These are phyloP conservation scores for Chrysoporthe deuterocubensis DNA, from an alignment of 2,329 filamentous ascomycete genomes.

Conservation along the genomic window DNA sequence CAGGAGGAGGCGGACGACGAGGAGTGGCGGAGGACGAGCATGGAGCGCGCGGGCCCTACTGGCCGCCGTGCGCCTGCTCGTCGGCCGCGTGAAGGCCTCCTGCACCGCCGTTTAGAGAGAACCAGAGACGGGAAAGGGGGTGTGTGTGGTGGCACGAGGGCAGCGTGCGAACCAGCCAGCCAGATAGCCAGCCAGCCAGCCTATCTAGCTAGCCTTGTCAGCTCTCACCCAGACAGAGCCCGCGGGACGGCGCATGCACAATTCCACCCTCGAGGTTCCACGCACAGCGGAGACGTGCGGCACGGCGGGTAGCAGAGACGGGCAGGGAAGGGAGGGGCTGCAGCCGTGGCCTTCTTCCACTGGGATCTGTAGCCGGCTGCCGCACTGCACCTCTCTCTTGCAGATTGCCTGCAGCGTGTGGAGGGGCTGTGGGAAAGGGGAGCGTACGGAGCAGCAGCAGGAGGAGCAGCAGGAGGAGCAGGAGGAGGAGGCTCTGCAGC, in stretches of 20 bases:
- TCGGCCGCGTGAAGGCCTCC: no score
- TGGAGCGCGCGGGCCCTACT: no score
- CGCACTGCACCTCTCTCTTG: not conserved
- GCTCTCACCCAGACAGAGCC: not conserved
- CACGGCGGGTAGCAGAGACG: conserved; percentile 23
- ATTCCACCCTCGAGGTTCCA: conserved; percentile 27
- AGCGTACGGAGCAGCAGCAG: not conserved
- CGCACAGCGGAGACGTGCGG: conserved; percentile 28
- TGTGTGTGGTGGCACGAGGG: not conserved
- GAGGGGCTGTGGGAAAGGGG: not conserved
- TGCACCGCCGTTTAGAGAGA: no score
- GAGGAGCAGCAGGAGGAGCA: not conserved
- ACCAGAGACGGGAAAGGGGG: not conserved
- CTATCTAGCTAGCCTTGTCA: not conserved
- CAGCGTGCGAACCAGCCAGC: not conserved
- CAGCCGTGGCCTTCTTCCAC: conserved; percentile 7
- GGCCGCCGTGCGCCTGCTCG: no score
- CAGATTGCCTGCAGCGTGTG: not conserved
- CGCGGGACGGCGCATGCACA: conserved; percentile 15
- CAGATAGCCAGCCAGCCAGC: no score
- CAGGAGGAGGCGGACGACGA: no score
- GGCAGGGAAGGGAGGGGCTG: not conserved
- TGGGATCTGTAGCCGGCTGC: conserved; percentile 4
- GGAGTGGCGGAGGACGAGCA: no score
- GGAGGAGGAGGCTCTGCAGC: conserved; percentile 2